Base-by-base conservation (phyloP, 768 basidiomycete species). In the Naganishia friedmannii region DNA sequence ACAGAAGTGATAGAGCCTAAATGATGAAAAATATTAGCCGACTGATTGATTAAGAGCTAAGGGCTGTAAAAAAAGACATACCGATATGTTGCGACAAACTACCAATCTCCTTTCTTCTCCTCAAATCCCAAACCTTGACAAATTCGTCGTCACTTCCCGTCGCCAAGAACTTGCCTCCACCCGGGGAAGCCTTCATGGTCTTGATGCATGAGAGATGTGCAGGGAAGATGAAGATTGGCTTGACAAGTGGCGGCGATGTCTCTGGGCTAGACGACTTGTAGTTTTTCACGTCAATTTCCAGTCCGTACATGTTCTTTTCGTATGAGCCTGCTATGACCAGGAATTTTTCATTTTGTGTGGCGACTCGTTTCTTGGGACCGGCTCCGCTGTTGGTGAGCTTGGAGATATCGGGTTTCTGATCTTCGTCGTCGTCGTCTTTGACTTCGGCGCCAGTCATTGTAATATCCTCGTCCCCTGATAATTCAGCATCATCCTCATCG, bases 71-170 rank as follows among this genome's bases (percentile, higher is more conserved):
- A 28, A 48, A 66, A 31, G 26, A 73, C 82, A 70, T 74, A 94
- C 94, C 95, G 84, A 92, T 86, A 78, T 97, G 95, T 69, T 96
- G 93, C 87, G 93, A 91, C 65, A 99, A 83, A 54, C 90, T 91
- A 37, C 96, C 96, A 65, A 99, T 86, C 80, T 99, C 95, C 82
- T 96, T 96, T 80, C 88, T 84, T 77, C 93, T 84, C 66, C 88
- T 85, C 70, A 99, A 80, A 83, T 98, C 93, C 96, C 96, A 99
- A 10, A 99, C 88, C 80, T 97, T 97, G 75, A 98, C 83, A 58
- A 94, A 90, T 80, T 98, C 96, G 78, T 99, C 96, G n/a, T 90
- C 86, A 73, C 92, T 92, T 8, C 93, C 96, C 0, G 90, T 93
- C 9, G 93, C 95, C 19, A 98, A 85, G 93, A 93, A 97, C 82